Base-by-base conservation (phyloP, 495 filamentous ascomycete species). In the Penicillium bovifimosum region DNA sequence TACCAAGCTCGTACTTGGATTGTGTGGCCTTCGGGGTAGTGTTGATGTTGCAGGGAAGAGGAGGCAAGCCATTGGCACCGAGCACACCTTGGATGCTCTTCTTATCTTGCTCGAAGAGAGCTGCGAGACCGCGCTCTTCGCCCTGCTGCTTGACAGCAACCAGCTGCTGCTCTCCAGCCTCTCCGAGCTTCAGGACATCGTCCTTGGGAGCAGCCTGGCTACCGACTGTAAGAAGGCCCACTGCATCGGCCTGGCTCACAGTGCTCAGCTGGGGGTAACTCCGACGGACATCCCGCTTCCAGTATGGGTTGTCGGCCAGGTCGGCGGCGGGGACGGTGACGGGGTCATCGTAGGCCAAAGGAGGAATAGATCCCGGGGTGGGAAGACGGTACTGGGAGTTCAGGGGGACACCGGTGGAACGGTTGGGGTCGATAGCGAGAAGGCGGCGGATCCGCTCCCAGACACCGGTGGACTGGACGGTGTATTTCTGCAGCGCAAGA, bases 241-340 rank as follows among this genome's bases (percentile, higher is more conserved):
- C 92, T 20, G 88, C 85, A 74, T 97, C 87, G 14, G 80, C 84
- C 74, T 96, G 93, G 41, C 73, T 85, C 47, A 98, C 82, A 29
- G 86, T 81, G 60, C 86, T 90, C 40, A 87, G 76, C 50, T 77
- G 78, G n/a, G 95, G 87, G 75, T 97, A 98, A 62, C 77, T 81
- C 61, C 95, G 83, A 42, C 93, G 86, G 46, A 76, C 70, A 60
- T 98, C 93, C 50, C 93, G 90, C 75, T 95, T 95, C 88, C 90
- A 98, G 81, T 98, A 98, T 34, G 93, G 82, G 71, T 98, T 98
- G 64, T 95, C 93, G 60, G 93, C 93, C 56, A 98, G 83, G 69
- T 99, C 93, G 49, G 83, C 91, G 2, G 93, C 88, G n/a, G 95
- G 93, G 0, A 87, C 31, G 10, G 92, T 96, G 42, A 95, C 88